Evolutionary conservation across 2,329 filamentous ascomycete species (phyloP).

Genomic region (Trichoderma atroviride): DNA sequence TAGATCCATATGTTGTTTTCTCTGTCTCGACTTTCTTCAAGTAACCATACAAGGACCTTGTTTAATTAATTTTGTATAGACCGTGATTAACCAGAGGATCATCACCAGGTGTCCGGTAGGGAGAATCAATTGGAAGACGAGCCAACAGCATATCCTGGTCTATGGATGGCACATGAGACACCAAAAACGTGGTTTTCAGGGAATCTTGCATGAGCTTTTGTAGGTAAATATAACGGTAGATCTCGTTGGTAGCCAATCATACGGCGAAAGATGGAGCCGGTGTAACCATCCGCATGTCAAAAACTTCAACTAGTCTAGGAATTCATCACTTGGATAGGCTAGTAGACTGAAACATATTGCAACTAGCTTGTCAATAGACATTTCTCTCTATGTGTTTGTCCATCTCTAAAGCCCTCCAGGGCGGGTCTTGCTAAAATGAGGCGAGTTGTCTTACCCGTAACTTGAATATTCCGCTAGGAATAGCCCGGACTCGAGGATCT

Average conservation of each 20-base stretch:
- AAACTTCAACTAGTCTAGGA: not conserved
- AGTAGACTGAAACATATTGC: not conserved
- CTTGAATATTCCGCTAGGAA: not conserved
- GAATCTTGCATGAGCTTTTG: slow-evolving; percentile 7
- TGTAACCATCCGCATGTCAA: not conserved
- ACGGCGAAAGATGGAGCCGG: not conserved
- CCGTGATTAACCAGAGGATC: not conserved
- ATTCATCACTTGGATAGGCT: not conserved
- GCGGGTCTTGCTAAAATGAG: not conserved
- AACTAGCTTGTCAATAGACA: not conserved
- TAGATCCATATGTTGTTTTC: not conserved
- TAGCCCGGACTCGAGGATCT: not conserved
- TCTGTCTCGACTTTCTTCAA: not conserved
- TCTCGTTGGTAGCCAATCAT: slow-evolving; percentile 10
- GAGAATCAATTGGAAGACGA: not conserved
- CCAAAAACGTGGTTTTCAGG: not conserved
- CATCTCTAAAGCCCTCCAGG: not conserved
- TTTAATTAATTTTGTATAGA: not conserved
- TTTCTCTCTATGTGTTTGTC: not conserved
- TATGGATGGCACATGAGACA: slow-evolving; percentile 12
- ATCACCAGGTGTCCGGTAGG: not conserved
- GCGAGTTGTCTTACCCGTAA: not conserved
- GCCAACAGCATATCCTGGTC: not conserved
- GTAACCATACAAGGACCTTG: not conserved
- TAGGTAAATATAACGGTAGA: not conserved